Evolutionary conservation across 495 filamentous ascomycete species (phyloP).

Genomic region (Podospora pseudocomata): DNA sequence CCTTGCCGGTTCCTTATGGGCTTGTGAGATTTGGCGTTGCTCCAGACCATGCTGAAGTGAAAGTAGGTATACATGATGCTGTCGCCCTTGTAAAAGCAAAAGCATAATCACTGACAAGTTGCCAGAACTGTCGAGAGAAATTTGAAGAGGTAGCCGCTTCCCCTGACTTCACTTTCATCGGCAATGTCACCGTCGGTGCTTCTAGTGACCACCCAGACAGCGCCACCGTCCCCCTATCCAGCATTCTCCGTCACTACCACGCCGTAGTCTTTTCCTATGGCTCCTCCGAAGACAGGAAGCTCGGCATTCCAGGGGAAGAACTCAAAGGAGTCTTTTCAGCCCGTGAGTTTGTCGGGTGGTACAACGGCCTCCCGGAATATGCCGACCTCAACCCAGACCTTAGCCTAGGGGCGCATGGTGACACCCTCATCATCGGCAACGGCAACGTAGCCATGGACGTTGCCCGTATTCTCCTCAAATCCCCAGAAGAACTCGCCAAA

Average conservation of each 20-base stretch:
- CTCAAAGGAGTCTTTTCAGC: conserved; percentile 79
- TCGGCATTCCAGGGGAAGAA: conserved; percentile 78
- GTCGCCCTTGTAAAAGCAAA: not conserved
- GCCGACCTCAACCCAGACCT: conserved; percentile 73
- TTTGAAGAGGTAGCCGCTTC: conserved; percentile 82
- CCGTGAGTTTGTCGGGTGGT: conserved; percentile 95
- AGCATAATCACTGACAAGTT: not conserved
- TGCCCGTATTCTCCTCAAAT: conserved; percentile 76
- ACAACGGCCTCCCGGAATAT: conserved; percentile 89
- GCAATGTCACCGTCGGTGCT: conserved; percentile 78
- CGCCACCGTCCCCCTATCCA: conserved; percentile 60
- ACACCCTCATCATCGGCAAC: conserved; percentile 87
- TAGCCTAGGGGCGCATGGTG: conserved; percentile 57
- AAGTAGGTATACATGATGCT: conserved; percentile 64
- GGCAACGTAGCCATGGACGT: conserved; percentile 96
- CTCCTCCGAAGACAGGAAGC: conserved; percentile 71
- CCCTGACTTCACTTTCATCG: conserved; percentile 82
- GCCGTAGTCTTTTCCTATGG: conserved; percentile 92
- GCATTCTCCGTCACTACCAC: conserved; percentile 80
- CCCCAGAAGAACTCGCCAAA: conserved; percentile 64
- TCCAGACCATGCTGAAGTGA: conserved; percentile 96
- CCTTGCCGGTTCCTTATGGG: conserved; percentile 86
- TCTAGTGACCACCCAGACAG: conserved; percentile 38
- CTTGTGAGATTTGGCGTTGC: conserved; percentile 91
- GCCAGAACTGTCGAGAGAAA: conserved; percentile 87